Base-by-base conservation (phyloP, 2,329 filamentous ascomycete species). In the Cytospora mali region DNA sequence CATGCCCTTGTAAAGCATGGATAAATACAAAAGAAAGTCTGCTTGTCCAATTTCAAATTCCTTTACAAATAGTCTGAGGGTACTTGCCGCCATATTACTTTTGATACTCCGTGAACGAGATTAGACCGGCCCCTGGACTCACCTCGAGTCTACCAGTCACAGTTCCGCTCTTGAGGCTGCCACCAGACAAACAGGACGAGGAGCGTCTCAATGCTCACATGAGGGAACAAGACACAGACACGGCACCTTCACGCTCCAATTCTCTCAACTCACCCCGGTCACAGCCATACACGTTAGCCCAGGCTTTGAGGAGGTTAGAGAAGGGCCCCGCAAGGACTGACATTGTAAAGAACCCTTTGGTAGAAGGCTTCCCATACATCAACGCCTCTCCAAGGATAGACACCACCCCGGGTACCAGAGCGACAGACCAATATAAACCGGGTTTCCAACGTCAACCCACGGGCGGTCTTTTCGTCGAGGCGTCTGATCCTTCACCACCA, bases 331-430 rank as follows among this genome's bases (percentile, higher is more conserved):
- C 49, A 53, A 33, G 57, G 31, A 33, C 39, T 23, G 50, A 53
- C 14, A 60, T 33, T 3, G 2, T 54, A 25, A 35, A 42, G 33
- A 25, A 33, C 49, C 57, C 57, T 23, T 16, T 46, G 25, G 23
- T 46, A 46, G 33, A 59, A 46, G 57, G 57, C 6, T 59, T 59
- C 39, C 57, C 57, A 33, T 39, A 59, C 14, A 50, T 46, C 33
- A 59, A 59, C 57, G 57, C 57, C 33, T 53, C 57, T 1, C 57
- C 57, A 1, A 59, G 51, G 57, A 46, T 53, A 25, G 49, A 29
- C n/a, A 25, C 23, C 14, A 25, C 25, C 7, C 18, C 27, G 21
- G 23, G 16, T 4, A n/a, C 28, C 9, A 35, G 50, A 9, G 13
- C 33, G 27, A 39, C 33, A 18, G 23, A 53, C 49, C 54, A 46